phyloP scores from a whole-genome alignment of 1,139 yeast genomes.

The Petasospora fabianii region DNA sequence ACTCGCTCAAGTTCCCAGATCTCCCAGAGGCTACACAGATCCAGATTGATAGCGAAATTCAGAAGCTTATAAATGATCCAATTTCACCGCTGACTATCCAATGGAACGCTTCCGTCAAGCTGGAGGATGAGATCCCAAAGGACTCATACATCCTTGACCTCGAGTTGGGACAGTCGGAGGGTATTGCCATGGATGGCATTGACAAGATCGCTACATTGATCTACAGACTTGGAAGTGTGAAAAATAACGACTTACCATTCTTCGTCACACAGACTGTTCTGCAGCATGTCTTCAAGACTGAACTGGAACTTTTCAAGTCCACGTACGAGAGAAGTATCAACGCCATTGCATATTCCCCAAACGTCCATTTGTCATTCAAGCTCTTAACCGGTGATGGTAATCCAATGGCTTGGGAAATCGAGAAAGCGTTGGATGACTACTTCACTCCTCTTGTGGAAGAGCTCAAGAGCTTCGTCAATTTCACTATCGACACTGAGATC shows the following conservation, averaged over 20 bases:
- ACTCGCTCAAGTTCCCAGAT: slow-evolving; percentile 38
- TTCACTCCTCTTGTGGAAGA: slow-evolving; percentile 45
- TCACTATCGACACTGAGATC: slow-evolving; percentile 76
- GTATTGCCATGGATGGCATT: slow-evolving; percentile 29
- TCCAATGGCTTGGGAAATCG: slow-evolving; percentile 57
- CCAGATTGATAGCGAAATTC: slow-evolving; percentile 32
- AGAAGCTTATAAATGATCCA: slow-evolving; percentile 20
- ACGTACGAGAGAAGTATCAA: slow-evolving; percentile 18
- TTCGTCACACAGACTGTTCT: slow-evolving; percentile 54
- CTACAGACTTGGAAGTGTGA: slow-evolving; percentile 46
- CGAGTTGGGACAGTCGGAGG: slow-evolving; percentile 30
- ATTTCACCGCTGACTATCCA: slow-evolving; percentile 29
- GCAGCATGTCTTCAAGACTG: slow-evolving; percentile 50
- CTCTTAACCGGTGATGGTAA: slow-evolving; percentile 52
- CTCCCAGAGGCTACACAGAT: slow-evolving; percentile 43
- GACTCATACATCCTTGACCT: slow-evolving; percentile 30
- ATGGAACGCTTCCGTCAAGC: slow-evolving; percentile 26
- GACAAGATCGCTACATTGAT: slow-evolving; percentile 42
- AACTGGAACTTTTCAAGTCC: slow-evolving; percentile 33
- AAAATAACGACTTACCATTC: slow-evolving; percentile 57
- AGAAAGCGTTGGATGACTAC: slow-evolving; percentile 37
- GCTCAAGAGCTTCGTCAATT: slow-evolving; percentile 54
- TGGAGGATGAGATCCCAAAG: slow-evolving; percentile 18
- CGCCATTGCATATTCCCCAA: slow-evolving; percentile 56
- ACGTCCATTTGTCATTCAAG: slow-evolving; percentile 66